Conservation (phyloP, 2,329 filamentous ascomycete genomes). For the Aspergillus terreus region DNA sequence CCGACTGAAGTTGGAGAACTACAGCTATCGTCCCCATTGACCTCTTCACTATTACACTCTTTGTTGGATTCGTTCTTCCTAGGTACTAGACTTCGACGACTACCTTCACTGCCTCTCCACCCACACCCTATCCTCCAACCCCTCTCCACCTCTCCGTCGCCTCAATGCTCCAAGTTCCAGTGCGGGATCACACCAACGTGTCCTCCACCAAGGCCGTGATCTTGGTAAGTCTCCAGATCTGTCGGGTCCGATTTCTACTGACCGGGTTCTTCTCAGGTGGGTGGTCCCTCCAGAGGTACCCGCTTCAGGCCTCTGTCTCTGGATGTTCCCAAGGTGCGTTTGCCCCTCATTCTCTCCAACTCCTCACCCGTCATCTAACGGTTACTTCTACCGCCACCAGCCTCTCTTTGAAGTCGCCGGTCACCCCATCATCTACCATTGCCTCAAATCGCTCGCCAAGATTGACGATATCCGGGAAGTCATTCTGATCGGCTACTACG, state of each 20-base stretch:
- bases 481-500: slow-evolving; percentile 97
- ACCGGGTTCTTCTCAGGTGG: slow-evolving; percentile 62
- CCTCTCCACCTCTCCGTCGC: slow-evolving; percentile 7
- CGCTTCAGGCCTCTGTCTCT: slow-evolving; percentile 92
- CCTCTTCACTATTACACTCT: not conserved
- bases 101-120: too few species aligned
- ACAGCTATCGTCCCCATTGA: not conserved
- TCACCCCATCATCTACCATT: slow-evolving; percentile 98
- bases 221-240: slow-evolving; percentile 57
- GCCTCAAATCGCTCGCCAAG: slow-evolving; percentile 84
- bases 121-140: not conserved
- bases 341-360: slow-evolving; percentile 8
- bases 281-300: slow-evolving; percentile 91
- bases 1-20: not conserved
- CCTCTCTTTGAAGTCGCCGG: slow-evolving; percentile 97
- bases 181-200: slow-evolving; percentile 39
- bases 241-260: slow-evolving; percentile 7
- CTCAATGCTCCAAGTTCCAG: slow-evolving; percentile 45
- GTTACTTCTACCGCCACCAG: slow-evolving; percentile 42
- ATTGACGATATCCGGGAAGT: slow-evolving; percentile 93
- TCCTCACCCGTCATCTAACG: slow-evolving; percentile 1
- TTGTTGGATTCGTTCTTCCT: too few species aligned
- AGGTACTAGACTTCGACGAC: too few species aligned
- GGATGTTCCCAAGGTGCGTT: slow-evolving; percentile 83
- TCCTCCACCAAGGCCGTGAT: slow-evolving; percentile 89